A percentile compares a stretch with the other conserved stretches of the same genome.
These are phyloP conservation scores for Omphalotus guepiniiformis DNA, from an alignment of 768 basidiomycete genomes.

Conservation along the genomic window DNA sequence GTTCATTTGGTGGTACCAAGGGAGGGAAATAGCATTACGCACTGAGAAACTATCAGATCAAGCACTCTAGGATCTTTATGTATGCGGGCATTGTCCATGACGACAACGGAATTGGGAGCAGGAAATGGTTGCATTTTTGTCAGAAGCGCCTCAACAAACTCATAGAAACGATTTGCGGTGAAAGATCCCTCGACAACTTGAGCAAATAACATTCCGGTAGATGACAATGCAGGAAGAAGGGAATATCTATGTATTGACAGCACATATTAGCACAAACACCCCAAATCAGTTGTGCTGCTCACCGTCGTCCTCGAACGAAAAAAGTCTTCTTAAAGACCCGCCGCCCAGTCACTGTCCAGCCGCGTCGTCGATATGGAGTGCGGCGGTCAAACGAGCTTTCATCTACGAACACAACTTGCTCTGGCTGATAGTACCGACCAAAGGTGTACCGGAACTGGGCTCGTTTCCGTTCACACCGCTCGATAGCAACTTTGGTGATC, in stretches of 20 bases:
- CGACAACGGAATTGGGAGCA: constrained; percentile 16
- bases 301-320: background rate
- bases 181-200: constrained; percentile 19
- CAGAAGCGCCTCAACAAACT: constrained; percentile 18
- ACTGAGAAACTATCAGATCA: background rate
- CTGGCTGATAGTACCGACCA: background rate
- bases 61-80: background rate
- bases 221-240: constrained; percentile 25
- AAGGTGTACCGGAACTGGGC: constrained; percentile 10
- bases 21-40: no score
- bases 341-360: background rate
- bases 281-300: no score
- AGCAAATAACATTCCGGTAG: constrained; percentile 21
- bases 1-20: no score
- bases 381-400: background rate
- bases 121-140: constrained; percentile 18
- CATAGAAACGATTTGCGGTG: constrained; percentile 13
- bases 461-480: constrained; percentile 13
- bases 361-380: background rate
- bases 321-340: background rate
- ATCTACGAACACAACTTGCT: background rate
- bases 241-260: constrained; percentile 20
- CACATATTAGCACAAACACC: background rate
- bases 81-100: constrained; percentile 15
- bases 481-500: constrained; percentile 12